phyloP scores from a whole-genome alignment of 2,329 filamentous ascomycete genomes.

The Phaeosphaeriaceae sp. region DNA sequence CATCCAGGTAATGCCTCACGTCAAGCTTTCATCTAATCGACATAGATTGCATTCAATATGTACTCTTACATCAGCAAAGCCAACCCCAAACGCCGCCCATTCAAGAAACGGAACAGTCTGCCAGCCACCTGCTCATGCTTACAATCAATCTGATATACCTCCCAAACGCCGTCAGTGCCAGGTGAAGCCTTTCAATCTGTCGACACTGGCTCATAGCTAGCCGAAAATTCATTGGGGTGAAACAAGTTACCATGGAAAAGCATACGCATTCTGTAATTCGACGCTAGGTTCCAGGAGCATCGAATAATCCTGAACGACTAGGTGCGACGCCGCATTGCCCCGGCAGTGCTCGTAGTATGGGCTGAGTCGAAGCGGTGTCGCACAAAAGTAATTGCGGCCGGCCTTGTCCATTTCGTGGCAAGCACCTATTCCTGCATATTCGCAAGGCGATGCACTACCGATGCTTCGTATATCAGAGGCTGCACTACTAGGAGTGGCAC shows the following conservation, averaged over 20 bases:
- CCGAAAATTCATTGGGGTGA: neutral
- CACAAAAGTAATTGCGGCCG: slow-evolving; percentile 21
- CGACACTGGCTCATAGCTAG: neutral
- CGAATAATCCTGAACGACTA: slow-evolving; percentile 26
- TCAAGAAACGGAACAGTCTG: slow-evolving; percentile 1
- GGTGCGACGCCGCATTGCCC: slow-evolving; percentile 29
- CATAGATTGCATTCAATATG: neutral
- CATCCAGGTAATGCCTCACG: neutral
- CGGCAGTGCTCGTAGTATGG: slow-evolving; percentile 39
- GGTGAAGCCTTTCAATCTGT: neutral
- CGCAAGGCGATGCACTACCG: slow-evolving; percentile 24
- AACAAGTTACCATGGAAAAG: neutral
- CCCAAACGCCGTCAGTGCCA: neutral
- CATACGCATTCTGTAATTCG: neutral
- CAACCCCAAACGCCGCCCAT: neutral
- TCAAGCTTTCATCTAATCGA: neutral
- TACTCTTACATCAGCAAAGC: neutral
- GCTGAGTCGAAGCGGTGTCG: slow-evolving; percentile 36
- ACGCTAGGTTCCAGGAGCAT: slow-evolving; percentile 7
- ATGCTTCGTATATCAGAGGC: slow-evolving; percentile 15
- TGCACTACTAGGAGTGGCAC: slow-evolving; percentile 15
- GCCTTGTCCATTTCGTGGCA: slow-evolving; percentile 12
- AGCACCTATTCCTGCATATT: slow-evolving; percentile 25
- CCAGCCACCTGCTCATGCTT: neutral
- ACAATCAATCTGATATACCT: neutral